Percentiles rank a stretch among this genome's conserved stretches.
Conservation (phyloP, 495 filamentous ascomycete genomes). For the Podospora australis region DNA sequence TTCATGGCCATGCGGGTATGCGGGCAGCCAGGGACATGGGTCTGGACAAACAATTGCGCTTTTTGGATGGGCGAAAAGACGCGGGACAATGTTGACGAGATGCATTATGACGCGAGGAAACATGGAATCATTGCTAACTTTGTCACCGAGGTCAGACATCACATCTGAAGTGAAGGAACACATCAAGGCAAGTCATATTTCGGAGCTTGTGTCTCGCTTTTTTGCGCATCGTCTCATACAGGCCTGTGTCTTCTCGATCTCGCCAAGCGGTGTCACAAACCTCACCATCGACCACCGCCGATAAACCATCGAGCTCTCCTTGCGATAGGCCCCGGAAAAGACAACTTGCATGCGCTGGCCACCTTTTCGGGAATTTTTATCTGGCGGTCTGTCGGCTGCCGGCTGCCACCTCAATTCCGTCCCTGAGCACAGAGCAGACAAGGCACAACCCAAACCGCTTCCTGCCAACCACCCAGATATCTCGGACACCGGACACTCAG, state of each 20-base stretch:
- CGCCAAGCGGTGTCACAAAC: conserved; percentile 4
- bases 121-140: conserved; percentile 1
- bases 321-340: background rate
- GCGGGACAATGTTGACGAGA: background rate
- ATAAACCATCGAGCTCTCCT: background rate
- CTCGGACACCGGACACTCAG: background rate
- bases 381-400: too few relatives aligned
- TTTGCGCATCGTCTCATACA: background rate
- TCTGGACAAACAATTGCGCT: too few relatives aligned
- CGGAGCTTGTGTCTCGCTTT: background rate
- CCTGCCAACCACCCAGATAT: background rate
- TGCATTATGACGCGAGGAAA: background rate
- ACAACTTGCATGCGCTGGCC: too few relatives aligned
- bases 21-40: too few relatives aligned
- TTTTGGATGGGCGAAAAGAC: background rate
- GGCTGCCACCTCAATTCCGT: too few relatives aligned
- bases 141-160: too few relatives aligned
- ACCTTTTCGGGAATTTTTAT: too few relatives aligned
- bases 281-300: background rate
- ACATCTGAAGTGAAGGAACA: too few relatives aligned
- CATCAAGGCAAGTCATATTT: conserved; percentile 3
- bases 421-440: too few relatives aligned
- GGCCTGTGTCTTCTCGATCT: conserved; percentile 2
- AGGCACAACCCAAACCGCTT: background rate
- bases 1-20: too few relatives aligned